phyloP scores from a whole-genome alignment of 2,329 filamentous ascomycete species.

The Exophiala mesophila region DNA sequence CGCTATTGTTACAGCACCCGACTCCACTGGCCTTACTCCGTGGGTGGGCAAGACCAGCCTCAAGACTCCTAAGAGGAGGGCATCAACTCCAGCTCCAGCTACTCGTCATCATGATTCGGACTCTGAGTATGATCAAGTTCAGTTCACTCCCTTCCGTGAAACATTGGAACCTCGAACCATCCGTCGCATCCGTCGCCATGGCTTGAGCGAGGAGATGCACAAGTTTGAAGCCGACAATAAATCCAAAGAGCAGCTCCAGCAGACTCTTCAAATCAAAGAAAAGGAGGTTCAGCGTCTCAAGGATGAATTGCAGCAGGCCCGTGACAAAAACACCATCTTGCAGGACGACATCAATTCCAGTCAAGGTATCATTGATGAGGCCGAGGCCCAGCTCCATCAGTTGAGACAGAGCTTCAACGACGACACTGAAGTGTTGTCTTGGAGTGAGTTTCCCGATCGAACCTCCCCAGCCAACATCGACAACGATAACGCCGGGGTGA shows the following conservation, averaged over 20 bases:
- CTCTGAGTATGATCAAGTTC: slow-evolving; percentile 32
- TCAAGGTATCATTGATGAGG: slow-evolving; percentile 23
- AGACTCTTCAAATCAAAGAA: slow-evolving; percentile 29
- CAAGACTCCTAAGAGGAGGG: slow-evolving; percentile 25
- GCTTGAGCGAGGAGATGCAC: slow-evolving; percentile 45
- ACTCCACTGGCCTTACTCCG: slow-evolving; percentile 43
- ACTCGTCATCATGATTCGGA: slow-evolving; percentile 28
- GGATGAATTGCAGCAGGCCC: slow-evolving; percentile 26
- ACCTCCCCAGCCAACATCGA: slow-evolving; percentile 1
- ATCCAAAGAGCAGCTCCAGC: slow-evolving; percentile 24
- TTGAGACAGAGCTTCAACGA: slow-evolving; percentile 24
- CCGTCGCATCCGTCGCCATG: slow-evolving; percentile 40
- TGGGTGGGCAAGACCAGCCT: slow-evolving; percentile 38
- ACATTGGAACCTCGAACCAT: slow-evolving; percentile 40
- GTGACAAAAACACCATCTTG: slow-evolving; percentile 8
- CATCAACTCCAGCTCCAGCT: slow-evolving; percentile 22
- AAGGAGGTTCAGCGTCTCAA: slow-evolving; percentile 28
- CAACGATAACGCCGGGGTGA: slow-evolving; percentile 17
- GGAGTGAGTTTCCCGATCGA: slow-evolving; percentile 6
- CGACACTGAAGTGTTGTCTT: slow-evolving; percentile 11
- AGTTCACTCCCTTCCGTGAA: slow-evolving; percentile 43
- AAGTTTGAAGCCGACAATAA: slow-evolving; percentile 39
- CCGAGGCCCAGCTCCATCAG: slow-evolving; percentile 28
- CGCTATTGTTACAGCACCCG: slow-evolving; percentile 3
- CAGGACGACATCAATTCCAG: slow-evolving; percentile 11